Evolutionary conservation across 208 protist species (phyloP), one percentile per base, ranked within the genome.

Genomic region (Leishmania major): DNA sequence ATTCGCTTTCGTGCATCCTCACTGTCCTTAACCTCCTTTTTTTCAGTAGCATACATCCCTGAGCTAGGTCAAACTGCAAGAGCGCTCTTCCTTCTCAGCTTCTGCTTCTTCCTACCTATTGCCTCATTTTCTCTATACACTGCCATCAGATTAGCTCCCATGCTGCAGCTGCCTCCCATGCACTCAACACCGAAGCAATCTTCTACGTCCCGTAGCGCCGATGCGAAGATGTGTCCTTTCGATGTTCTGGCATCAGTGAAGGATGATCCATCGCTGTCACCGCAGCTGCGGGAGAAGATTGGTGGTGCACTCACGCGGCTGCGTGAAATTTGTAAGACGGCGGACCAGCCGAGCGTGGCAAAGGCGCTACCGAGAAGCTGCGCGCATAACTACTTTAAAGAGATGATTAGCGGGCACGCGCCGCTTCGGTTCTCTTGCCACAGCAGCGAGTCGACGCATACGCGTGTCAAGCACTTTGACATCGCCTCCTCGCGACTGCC

Each of bases 401-500:
- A 82, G 35, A 57, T 89, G 10, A 59, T 87, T 49, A 89, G 86
- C 53, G 86, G 86, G 3, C 78, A 78, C 22, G 83, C 86, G 1
- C 86, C 86, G 55, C 77, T 89, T 13, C 86, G 80, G 45, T 82
- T 87, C 73, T 86, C 75, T 40, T 49, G 75, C 53, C 60, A 78
- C 35, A 60, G 72, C 2, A 86, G 49, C 19, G 71, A 53, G 15
- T 72, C 83, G 3, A 55, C 67, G 7, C 74, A 73, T 28, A 70
- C 64, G 13, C 86, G 86, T 7, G 83, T 79, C 37, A 87, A 78
- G 67, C 75, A 79, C 67, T 89, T 87, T 11, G 86, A 89, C 74
- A 87, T 89, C 25, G 67, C 83, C 47, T 83, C 86, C 7, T 89
- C 86, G 10, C 72, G 66, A 66, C 74, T 85, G 0, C 81, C 83